Conservation (phyloP, 139 green algal genomes). For the Chlamydomonas schloesseri region DNA sequence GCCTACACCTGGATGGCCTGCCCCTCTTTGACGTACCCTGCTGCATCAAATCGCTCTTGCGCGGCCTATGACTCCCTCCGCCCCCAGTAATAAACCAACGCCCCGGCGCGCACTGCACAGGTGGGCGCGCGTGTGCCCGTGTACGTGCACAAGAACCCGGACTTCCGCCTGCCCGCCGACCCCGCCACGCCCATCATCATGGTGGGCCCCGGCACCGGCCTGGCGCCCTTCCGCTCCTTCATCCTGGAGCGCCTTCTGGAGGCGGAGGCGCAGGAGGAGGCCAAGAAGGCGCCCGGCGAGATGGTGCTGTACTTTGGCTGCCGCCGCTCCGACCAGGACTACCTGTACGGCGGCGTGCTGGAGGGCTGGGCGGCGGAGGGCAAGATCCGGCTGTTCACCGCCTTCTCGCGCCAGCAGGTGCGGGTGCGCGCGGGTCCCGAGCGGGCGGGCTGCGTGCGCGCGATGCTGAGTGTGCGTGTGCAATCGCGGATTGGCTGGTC, state of each 20-base stretch:
- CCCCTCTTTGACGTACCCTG: no score
- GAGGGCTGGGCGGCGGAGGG: constrained; percentile 74
- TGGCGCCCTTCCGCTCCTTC: constrained; percentile 92
- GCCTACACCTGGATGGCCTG: no score
- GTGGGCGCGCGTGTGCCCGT: constrained; percentile 69
- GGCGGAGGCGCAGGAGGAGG: background rate
- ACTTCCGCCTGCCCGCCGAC: constrained; percentile 84
- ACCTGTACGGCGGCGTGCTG: constrained; percentile 82
- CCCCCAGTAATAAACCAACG: no score
- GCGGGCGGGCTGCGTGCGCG: no score
- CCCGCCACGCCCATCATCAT: constrained; percentile 88
- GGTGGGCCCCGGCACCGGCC: constrained; percentile 92
- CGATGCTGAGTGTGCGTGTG: no score
- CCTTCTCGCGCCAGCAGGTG: constrained; percentile 87
- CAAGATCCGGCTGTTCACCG: constrained; percentile 77
- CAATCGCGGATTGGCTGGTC: no score
- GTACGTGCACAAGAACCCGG: constrained; percentile 87
- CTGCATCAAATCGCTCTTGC: no score
- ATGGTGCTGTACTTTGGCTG: constrained; percentile 93
- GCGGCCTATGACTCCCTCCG: no score
- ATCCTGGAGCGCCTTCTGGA: constrained; percentile 79
- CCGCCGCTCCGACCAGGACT: constrained; percentile 85
- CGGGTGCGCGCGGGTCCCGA: no score
- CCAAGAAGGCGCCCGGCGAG: constrained; percentile 21
- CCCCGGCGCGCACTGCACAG: no score